phyloP scores from a whole-genome alignment of 345 rosid genomes.

The Aethionema arabicum region DNA sequence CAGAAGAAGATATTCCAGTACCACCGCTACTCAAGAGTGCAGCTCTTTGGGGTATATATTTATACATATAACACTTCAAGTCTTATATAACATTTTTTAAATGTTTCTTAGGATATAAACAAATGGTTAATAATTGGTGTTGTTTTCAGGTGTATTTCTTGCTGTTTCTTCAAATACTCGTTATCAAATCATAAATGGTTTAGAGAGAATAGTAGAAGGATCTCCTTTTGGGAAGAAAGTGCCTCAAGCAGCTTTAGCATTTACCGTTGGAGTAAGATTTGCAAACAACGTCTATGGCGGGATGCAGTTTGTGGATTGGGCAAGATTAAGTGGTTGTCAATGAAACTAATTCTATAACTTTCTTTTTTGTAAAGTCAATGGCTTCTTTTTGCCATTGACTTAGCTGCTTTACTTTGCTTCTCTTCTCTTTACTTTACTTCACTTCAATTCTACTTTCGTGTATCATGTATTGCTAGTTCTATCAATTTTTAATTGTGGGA shows the following conservation, averaged over 20 bases:
- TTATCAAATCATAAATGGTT: slow-evolving; percentile 71
- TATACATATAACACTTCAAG: too few species aligned
- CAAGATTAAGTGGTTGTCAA: slow-evolving; percentile 71
- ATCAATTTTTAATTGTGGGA: too few species aligned
- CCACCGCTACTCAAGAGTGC: slow-evolving; percentile 93
- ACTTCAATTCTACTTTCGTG: too few species aligned
- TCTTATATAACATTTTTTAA: too few species aligned
- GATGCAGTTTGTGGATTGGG: slow-evolving; percentile 94
- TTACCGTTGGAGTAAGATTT: slow-evolving; percentile 78
- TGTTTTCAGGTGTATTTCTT: slow-evolving; percentile 61
- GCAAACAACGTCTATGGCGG: slow-evolving; percentile 87
- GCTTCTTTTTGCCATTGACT: too few species aligned
- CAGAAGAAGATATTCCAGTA: slow-evolving; percentile 81
- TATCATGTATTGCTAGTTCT: too few species aligned
- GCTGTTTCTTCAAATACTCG: slow-evolving; percentile 85
- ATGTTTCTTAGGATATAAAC: not conserved
- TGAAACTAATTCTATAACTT: slow-evolving; percentile 19
- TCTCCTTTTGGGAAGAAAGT: slow-evolving; percentile 66
- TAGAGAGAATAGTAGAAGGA: slow-evolving; percentile 72
- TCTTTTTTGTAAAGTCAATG: not conserved
- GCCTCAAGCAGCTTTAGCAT: slow-evolving; percentile 79
- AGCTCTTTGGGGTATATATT: slow-evolving; percentile 81
- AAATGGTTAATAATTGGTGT: not conserved
- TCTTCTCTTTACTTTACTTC: too few species aligned
- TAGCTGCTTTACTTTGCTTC: too few species aligned